phyloP scores from a whole-genome alignment of 306 rosid genomes.

The Carpinus viminea region DNA sequence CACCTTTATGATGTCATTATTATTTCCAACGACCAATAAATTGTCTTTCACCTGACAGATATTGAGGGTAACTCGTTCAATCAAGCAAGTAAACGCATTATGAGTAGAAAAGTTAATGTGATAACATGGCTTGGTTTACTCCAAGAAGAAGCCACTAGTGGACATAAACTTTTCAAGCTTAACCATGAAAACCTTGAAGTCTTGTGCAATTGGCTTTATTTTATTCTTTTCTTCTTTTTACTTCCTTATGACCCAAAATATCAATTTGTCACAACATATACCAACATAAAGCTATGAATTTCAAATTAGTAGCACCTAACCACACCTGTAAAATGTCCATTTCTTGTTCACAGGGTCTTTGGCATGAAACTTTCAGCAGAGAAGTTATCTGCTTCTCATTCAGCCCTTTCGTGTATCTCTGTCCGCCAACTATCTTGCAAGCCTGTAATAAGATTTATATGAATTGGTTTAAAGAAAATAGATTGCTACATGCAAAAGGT shows the following conservation, averaged over 20 bases:
- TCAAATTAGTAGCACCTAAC: not conserved
- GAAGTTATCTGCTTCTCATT: conserved; percentile 52
- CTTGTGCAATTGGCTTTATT: too few species aligned
- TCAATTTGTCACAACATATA: not conserved
- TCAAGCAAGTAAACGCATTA: not conserved
- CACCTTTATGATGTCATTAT: not conserved
- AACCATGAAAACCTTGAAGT: too few species aligned
- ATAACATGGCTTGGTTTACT: too few species aligned
- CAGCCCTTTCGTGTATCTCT: conserved; percentile 50
- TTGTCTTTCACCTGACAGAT: not conserved
- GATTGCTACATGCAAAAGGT: not conserved
- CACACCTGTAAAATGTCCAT: conserved; percentile 44
- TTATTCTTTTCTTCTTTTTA: too few species aligned
- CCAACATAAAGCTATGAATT: not conserved
- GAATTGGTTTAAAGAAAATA: not conserved
- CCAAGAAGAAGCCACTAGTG: too few species aligned
- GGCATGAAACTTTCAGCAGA: conserved; percentile 51
- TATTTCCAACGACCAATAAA: not conserved
- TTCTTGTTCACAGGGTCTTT: conserved; percentile 50
- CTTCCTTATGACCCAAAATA: not conserved
- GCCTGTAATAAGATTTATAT: conserved; percentile 35
- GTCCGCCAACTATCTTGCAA: conserved; percentile 50
- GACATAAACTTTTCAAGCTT: not conserved
- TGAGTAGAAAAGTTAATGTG: not conserved
- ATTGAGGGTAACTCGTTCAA: too few species aligned